Conservation (phyloP, 1,139 yeast species). For the Yamadazyma sp. region DNA sequence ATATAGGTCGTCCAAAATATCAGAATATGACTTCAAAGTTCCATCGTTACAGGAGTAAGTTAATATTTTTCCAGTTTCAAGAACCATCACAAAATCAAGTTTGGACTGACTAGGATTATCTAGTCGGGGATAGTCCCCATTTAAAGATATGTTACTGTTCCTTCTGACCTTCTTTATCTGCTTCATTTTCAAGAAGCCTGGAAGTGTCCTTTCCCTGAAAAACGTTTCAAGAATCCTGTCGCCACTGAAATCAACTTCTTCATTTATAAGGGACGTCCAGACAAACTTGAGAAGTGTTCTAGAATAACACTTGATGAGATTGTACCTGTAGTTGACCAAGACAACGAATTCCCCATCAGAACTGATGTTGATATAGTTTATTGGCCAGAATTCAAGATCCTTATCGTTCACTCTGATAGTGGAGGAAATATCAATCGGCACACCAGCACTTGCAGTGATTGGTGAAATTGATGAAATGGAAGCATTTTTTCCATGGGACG, state of each 20-base stretch:
- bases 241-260: conserved; percentile 20
- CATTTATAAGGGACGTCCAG: conserved; percentile 41
- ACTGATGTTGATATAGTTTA: conserved; percentile 59
- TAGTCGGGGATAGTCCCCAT: conserved; percentile 35
- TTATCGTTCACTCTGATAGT: conserved; percentile 21
- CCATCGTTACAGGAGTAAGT: conserved; percentile 53
- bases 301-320: conserved; percentile 59
- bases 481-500: not conserved
- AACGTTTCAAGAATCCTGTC: conserved; percentile 53
- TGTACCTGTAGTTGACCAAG: conserved; percentile 50
- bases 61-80: conserved; percentile 47
- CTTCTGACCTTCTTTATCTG: conserved; percentile 30
- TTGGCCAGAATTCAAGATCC: conserved; percentile 59
- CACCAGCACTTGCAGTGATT: conserved; percentile 3
- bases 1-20: conserved; percentile 26
- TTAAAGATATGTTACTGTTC: conserved; percentile 31
- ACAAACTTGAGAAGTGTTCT: conserved; percentile 50
- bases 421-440: conserved; percentile 48
- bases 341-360: conserved; percentile 61
- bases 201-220: conserved; percentile 56
- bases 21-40: conserved; percentile 21
- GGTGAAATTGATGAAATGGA: not conserved
- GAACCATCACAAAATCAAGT: conserved; percentile 34
- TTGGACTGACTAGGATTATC: conserved; percentile 19
- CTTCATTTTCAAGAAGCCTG: conserved; percentile 50